Base-by-base conservation (phyloP, 2,329 filamentous ascomycete genomes). In the Alternaria sp. region DNA sequence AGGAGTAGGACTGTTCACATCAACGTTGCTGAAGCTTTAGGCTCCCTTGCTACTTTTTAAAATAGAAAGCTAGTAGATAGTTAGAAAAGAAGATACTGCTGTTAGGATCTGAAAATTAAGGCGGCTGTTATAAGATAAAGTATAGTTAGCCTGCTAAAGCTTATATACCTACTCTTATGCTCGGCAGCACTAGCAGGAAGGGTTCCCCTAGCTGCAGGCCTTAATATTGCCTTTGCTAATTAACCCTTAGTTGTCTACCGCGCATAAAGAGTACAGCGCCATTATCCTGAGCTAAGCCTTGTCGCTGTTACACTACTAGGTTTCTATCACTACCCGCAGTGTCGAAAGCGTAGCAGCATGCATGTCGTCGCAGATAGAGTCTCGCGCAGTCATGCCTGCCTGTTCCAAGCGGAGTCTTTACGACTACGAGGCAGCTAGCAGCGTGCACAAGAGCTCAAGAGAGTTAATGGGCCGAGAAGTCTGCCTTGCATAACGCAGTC, bases 251-350 rank as follows among this genome's bases (percentile, higher is more conserved):
- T 51, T n/a, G 24, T 51, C 48, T 51, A 23, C 48, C 24, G 36
- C 26, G 21, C 13, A 51, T 51, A 36, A 24, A 51, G 23, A 51
- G 49, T 26, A 51, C 26, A 51, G 37, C 37, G 23, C 49, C 21
- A 51, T 51, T 33, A 10, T 51, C 37, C 28, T 17, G 14, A 51
- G 31, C 48, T 41, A 10, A 14, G 48, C 31, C 36, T 41, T 8
- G 9, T 51, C 8, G 14, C 48, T 51, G 24, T 31, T 45, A 51
- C n/a, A 39, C 36, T 51, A 51, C 36, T n/a, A 31, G 1, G 17
- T 17, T 17, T 17, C 1, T 17, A 17, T 17, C 17, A 17, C 17
- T 17, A 17, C 17, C 17, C 17, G 17, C 17, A 17, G 17, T 17
- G 17, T 17, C 17, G 17, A 17, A 17, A 17, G 17, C 17, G 17